Conservation (phyloP, 164 flowering plant genomes). For the Hamamelis virginiana region DNA sequence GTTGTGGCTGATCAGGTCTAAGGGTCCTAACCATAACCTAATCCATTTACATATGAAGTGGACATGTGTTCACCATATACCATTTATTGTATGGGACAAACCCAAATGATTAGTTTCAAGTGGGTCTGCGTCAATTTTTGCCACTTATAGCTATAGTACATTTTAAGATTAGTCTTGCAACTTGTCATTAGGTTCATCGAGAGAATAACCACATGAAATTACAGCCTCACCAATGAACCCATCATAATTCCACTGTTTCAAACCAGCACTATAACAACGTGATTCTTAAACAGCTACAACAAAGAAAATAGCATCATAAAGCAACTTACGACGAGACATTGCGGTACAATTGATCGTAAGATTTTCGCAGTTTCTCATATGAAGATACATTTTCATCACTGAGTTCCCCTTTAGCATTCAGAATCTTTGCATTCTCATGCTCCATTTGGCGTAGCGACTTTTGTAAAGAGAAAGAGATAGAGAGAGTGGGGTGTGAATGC, state of each 20-base stretch:
- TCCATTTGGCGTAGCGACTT: slow-evolving; percentile 94
- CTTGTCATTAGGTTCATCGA: neutral
- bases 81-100: neutral
- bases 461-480: slow-evolving; percentile 3
- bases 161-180: neutral
- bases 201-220: neutral
- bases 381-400: slow-evolving; percentile 83
- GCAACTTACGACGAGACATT: slow-evolving; percentile 82
- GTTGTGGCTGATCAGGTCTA: too few relatives aligned
- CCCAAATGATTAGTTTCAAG: neutral
- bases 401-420: slow-evolving; percentile 95
- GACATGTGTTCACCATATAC: too few relatives aligned
- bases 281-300: neutral
- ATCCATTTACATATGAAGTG: too few relatives aligned
- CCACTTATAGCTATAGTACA: neutral
- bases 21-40: too few relatives aligned
- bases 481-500: neutral
- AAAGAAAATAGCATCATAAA: slow-evolving; percentile 2
- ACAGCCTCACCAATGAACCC: neutral
- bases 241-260: neutral
- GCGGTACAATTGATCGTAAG: slow-evolving; percentile 84
- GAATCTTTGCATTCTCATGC: slow-evolving; percentile 84
- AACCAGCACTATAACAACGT: neutral
- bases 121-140: neutral
- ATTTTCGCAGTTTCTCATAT: slow-evolving; percentile 91